Base-by-base conservation (phyloP, 1,284 basidiomycete species). In the Papiliotrema fonsecae region DNA sequence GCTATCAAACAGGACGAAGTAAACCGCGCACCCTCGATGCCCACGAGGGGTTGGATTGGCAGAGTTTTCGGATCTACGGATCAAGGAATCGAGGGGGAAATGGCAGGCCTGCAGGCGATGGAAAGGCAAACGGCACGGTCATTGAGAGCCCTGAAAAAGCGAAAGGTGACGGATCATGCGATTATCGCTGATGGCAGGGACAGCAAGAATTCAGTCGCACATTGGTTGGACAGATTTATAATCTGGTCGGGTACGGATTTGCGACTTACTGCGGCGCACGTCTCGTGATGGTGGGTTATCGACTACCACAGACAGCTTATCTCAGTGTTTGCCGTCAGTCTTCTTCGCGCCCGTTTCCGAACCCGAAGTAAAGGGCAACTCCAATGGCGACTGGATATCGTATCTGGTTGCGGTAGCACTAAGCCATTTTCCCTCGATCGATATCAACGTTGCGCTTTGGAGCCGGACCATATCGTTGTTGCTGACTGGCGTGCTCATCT, bases 321-420 rank as follows among this genome's bases (percentile, higher is more conserved):
- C 27, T 19, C 46, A 71, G 69, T 72, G 69, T 51, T 57, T 70
- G 11, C 60, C 65, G 0, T 70, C 70, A 2, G 42, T 74, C 41
- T 64, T 74, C 44, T 61, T 64, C 39, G 49, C 65, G 13, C 57
- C 58, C 13, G 34, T 55, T 6, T 42, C 47, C 24, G 45, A 59
- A 7, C 26, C 54, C 19, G 52, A 58, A 34, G 58, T 47, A 36
- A 62, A 62, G 45, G 70, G 67, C 13, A 71, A 69, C 43, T 63
- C 66, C 24, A 70, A 72, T 49, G 70, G 70, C 25, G 73, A 75
- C 54, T 75, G 73, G 73, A 73, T 75, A 27, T 72, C 69, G 10
- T 73, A 72, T 55, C 56, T 71, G 26, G 57, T 75, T 38, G 73
- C 70, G 9, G 53, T 67, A 9, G 67, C 61, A 0, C 50, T 75